A percentile compares a stretch with the other conserved stretches of the same genome.
These are phyloP conservation scores for Podospora appendiculata DNA, from an alignment of 495 filamentous ascomycete species.

Conservation along the genomic window DNA sequence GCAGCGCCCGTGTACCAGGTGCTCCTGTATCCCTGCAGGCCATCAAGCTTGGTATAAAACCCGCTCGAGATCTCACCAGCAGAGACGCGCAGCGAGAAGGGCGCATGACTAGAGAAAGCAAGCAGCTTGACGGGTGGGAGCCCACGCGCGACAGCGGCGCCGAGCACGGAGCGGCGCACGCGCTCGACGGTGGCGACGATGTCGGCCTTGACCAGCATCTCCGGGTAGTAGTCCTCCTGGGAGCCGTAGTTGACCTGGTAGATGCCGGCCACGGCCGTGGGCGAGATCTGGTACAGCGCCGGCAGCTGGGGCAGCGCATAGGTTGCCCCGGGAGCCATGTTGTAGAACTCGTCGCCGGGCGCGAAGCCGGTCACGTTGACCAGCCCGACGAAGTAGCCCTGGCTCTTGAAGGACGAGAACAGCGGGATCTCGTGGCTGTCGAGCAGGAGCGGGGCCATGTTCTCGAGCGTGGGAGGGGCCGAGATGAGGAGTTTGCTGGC, in stretches of 20 bases:
- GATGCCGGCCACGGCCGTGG: background rate
- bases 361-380: background rate
- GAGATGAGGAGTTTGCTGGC: constrained; percentile 43
- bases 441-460: constrained; percentile 22
- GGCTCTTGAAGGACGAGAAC: constrained; percentile 12
- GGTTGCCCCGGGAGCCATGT: background rate
- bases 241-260: background rate
- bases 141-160: background rate
- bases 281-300: background rate
- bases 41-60: constrained; percentile 42
- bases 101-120: background rate
- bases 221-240: background rate
- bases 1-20: constrained; percentile 47
- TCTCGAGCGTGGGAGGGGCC: constrained; percentile 31
- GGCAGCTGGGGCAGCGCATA: background rate
- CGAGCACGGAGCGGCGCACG: background rate
- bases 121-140: background rate
- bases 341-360: background rate
- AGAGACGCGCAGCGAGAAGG: background rate
- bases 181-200: background rate
- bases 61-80: constrained; percentile 12
- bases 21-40: constrained; percentile 39
- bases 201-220: background rate
- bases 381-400: background rate
- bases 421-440: constrained; percentile 26